Evolutionary conservation across 805 yeast species (phyloP), one percentile per base, ranked within the genome.

Genomic region (Candida odintsovae): DNA sequence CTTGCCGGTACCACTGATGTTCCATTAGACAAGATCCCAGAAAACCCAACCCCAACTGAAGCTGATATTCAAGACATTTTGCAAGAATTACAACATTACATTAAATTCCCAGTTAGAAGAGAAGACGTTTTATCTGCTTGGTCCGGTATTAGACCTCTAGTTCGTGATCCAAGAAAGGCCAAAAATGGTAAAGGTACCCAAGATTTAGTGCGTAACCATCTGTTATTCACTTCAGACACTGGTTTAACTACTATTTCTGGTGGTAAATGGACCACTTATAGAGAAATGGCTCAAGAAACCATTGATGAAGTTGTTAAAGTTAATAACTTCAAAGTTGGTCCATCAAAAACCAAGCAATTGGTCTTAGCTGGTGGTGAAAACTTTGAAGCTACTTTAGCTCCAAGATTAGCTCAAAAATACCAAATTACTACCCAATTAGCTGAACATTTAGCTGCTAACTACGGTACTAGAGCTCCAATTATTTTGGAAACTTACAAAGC

Each of bases 181-280:
- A 41, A 44, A 45, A 57, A 69, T 61, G 69, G 73, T 49, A 67
- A 70, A 54, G 67, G 70, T 40, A 90, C 97, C 48, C 94, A 90
- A 70, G 90, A 90, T 44, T 74, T 90, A 54, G 98, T 90, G 39
- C 83, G 98, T 71, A 85, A 87, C 55, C 98, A 90, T 68, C 73
- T 90, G 58, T 76, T 90, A 45, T 77, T 84, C 59, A 74, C 79
- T 26, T 78, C 95, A 29, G 80, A 75, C 48, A 75, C 85, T 46
- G 94, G 92, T 22, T 76, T 90, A 56, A 74, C 90, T 36, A 90
- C 98, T 36, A 86, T 90, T 55, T 83, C 95, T 18, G 98, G 97
- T 60, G 98, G 98, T 66, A 90, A 90, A 71, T 90, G 98, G 98
- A 90, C 98, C 45, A 90, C 98, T 33, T 92, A 90, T 73, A 79